These are phyloP conservation scores for Nicotiana noctiflora DNA, from an alignment of 257 asterid genomes.

Conservation along the genomic window DNA sequence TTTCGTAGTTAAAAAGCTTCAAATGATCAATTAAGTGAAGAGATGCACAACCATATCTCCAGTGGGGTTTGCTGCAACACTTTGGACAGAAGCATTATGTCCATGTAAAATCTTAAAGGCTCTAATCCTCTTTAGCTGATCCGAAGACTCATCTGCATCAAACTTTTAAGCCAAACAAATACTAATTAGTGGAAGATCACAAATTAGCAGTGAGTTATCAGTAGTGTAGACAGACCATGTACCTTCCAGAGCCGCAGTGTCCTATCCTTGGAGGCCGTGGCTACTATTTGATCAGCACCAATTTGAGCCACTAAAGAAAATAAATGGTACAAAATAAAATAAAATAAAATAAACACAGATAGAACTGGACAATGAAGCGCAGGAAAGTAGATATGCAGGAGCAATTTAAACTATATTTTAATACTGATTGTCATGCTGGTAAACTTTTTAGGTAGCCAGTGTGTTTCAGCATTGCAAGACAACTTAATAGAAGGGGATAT, in stretches of 20 bases:
- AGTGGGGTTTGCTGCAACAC: constrained; percentile 60
- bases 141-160: constrained; percentile 41
- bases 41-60: constrained; percentile 56
- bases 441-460: neutral
- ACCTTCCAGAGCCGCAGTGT: constrained; percentile 91
- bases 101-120: constrained; percentile 66
- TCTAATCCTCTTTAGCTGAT: constrained; percentile 48
- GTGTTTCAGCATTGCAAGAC: neutral
- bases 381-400: neutral
- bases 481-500: neutral
- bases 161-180: constrained; percentile 38
- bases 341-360: constrained; percentile 6
- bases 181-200: constrained; percentile 16
- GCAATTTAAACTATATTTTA: neutral
- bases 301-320: constrained; percentile 29
- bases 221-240: constrained; percentile 18
- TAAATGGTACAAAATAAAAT: neutral
- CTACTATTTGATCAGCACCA: constrained; percentile 47
- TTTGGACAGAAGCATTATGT: constrained; percentile 81
- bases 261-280: constrained; percentile 92
- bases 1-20: neutral
- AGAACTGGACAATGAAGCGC: neutral
- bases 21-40: neutral
- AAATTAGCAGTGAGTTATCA: constrained; percentile 1
- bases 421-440: neutral